Percentiles rank a stretch among this genome's conserved stretches.
These are phyloP conservation scores for Candida lessepsii DNA, from an alignment of 805 yeast species.

Conservation along the genomic window DNA sequence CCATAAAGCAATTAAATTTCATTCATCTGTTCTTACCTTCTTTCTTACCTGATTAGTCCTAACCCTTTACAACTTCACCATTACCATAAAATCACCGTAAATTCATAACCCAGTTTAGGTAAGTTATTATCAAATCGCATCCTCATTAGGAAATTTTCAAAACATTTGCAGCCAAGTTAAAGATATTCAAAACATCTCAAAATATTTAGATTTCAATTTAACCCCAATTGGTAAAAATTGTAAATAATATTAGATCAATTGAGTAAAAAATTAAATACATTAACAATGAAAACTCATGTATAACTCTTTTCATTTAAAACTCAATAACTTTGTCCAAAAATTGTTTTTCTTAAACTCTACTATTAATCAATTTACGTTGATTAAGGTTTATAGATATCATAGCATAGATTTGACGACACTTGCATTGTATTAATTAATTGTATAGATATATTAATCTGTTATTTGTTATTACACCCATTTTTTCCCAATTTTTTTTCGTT, in stretches of 20 bases:
- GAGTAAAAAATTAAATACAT: constrained; percentile 11
- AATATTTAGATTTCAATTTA: constrained; percentile 7
- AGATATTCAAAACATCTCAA: constrained; percentile 6
- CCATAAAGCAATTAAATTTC: too few relatives aligned
- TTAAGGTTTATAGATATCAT: too few relatives aligned
- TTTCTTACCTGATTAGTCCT: too few relatives aligned
- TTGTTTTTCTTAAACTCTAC: neutral
- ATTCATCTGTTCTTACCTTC: too few relatives aligned
- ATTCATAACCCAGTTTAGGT: neutral
- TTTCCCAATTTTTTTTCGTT: neutral
- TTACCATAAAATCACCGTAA: too few relatives aligned
- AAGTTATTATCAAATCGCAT: neutral
- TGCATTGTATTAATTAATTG: too few relatives aligned
- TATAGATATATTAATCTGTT: too few relatives aligned
- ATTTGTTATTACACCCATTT: too few relatives aligned
- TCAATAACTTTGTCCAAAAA: constrained; percentile 4
- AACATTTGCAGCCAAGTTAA: constrained; percentile 7
- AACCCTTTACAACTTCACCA: too few relatives aligned
- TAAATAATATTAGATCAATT: constrained; percentile 14
- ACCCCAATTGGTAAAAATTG: constrained; percentile 7
- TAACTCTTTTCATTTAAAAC: constrained; percentile 2
- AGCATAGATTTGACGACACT: too few relatives aligned
- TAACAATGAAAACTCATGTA: constrained; percentile 1
- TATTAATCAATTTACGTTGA: constrained; percentile 1
- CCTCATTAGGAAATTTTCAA: constrained; percentile 7